Conservation (phyloP, 306 rosid species). For the Quercus cerris region DNA sequence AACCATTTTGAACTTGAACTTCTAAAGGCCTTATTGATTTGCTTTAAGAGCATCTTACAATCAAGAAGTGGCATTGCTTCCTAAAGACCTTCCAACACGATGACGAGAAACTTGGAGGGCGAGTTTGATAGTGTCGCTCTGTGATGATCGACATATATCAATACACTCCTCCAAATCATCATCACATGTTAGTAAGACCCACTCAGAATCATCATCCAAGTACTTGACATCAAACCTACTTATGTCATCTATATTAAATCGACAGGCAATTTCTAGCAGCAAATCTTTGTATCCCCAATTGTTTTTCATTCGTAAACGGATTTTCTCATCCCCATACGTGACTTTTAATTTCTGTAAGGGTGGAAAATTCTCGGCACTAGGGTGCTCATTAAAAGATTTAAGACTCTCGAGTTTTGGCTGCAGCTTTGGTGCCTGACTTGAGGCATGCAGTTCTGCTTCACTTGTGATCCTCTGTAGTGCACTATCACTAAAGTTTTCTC, state of each 20-base stretch:
- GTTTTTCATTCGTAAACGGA: conserved; percentile 66
- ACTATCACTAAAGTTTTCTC: conserved; percentile 34
- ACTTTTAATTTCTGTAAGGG: conserved; percentile 50
- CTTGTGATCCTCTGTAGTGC: conserved; percentile 65
- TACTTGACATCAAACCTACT: conserved; percentile 63
- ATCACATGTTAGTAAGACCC: conserved; percentile 91
- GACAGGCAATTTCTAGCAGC: conserved; percentile 52
- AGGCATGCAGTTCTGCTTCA: conserved; percentile 57
- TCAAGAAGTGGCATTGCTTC: conserved; percentile 29
- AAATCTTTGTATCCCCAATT: conserved; percentile 50
- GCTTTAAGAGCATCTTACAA: conserved; percentile 5
- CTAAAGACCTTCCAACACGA: conserved; percentile 22
- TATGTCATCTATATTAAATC: conserved; percentile 64
- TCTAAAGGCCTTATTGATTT: background rate
- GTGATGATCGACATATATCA: conserved; percentile 62
- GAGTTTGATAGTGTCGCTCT: conserved; percentile 61
- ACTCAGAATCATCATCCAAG: conserved; percentile 89
- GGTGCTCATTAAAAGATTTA: conserved; percentile 46
- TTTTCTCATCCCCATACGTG: conserved; percentile 67
- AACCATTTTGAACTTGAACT: background rate
- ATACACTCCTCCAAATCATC: conserved; percentile 90
- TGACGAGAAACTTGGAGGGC: conserved; percentile 51
- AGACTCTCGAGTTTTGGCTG: conserved; percentile 67
- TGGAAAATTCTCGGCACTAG: conserved; percentile 12
- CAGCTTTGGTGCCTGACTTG: conserved; percentile 25